Evolutionary conservation across 768 basidiomycete species (phyloP), one percentile per base, ranked within the genome.

Genomic region (Porpolomopsis calyptriformis): DNA sequence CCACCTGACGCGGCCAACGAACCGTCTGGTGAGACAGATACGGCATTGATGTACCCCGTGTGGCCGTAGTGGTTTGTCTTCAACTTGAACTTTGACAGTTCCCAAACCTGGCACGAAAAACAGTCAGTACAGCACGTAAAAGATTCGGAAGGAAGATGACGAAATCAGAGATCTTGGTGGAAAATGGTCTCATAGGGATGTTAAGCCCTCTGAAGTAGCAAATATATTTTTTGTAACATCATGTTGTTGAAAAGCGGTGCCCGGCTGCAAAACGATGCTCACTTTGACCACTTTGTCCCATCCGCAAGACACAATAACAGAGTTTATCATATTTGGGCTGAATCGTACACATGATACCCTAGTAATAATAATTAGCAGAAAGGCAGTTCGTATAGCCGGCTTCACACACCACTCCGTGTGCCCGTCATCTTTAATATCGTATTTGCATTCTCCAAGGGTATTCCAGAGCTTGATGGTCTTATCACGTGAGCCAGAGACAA

Each of bases 211-310:
- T 84, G 82, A 85, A 88, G 84, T 85, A 86, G 83, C 83, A 85
- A 85, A 85, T 85, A 84, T 83, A 68, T 60, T 52, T 53, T 52
- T 50, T 51, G 55, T 64, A 52, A 59, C 64, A 63, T 64, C 65
- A 68, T 64, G 57, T 43, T 54, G 49, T 49, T 55, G 47, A 50
- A 48, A 42, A 39, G 45, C 11, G 26, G n/a, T 24, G 39, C 31
- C 19, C 46, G 54, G 45, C 23, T 31, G 48, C 37, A 37, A 39
- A 16, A 12, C 12, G 33, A 43, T 11, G 60, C 81, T 69, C 55
- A 94, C 96, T 82, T 99, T 99, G 65, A 99, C 96, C 52, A 97
- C 91, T 76, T 97, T 98, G 76, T 99, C 96, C 96, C 96, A 99
- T 59, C 96, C 96, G 59, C 84, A 86, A 50, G 96, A 98, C 49